Conservation (phyloP, 2,329 filamentous ascomycete species). For the Ophiostoma novo-ulmi region DNA sequence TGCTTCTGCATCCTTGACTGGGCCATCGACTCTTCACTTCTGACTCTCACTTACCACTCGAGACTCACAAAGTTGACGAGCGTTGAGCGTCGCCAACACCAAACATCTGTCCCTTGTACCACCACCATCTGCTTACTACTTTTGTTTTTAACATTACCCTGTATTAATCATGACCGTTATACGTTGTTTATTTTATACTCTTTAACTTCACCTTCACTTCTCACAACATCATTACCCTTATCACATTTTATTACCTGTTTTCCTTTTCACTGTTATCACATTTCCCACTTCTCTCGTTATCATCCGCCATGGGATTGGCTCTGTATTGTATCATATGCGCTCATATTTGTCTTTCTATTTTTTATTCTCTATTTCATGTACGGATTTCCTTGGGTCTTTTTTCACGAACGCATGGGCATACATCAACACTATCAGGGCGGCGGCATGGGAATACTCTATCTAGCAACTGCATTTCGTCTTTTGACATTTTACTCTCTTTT, state of each 20-base stretch:
- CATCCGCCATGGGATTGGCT: not conserved
- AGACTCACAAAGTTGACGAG: not conserved
- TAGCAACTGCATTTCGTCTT: conserved; percentile 12
- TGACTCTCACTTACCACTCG: conserved; percentile 15
- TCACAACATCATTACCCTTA: not conserved
- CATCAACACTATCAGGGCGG: conserved; percentile 7
- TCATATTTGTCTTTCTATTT: conserved; percentile 11
- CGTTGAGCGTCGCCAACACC: not conserved
- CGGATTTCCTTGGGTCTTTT: conserved; percentile 16
- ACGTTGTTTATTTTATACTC: not conserved
- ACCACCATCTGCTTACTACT: conserved; percentile 20
- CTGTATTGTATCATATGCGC: not conserved
- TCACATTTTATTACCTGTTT: not conserved
- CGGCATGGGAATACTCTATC: conserved; percentile 16
- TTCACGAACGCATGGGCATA: conserved; percentile 13
- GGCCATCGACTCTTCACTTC: conserved; percentile 18
- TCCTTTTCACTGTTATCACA: not conserved
- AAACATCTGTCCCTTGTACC: conserved; percentile 8
- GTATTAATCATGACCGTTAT: conserved; percentile 30
- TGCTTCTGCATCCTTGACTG: not conserved
- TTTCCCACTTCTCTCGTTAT: not conserved
- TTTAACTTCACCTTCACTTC: not conserved
- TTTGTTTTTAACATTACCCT: conserved; percentile 24
- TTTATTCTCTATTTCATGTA: not conserved
- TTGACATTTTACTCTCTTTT: not conserved